A percentile compares a stretch with the other conserved stretches of the same genome.
These are phyloP conservation scores for Arabidopsis thaliana DNA, from an alignment of 345 rosid genomes.

Conservation along the genomic window TAIR10.1 NC_003076.8:17493001-17493500, in stretches of 20 bases:
- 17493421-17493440: slow-evolving; percentile 3
- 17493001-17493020: background rate
- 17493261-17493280: slow-evolving; percentile 61
- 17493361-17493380: slow-evolving; percentile 61
- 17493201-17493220: background rate
- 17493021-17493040: background rate
- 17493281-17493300: slow-evolving; percentile 72
- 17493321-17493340: slow-evolving; percentile 65
- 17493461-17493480: slow-evolving; percentile 15
- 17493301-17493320: slow-evolving; percentile 61
- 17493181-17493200: background rate
- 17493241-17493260: background rate
- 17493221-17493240: slow-evolving; percentile 15
- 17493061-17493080: slow-evolving; percentile 64
- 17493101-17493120: slow-evolving; percentile 61
- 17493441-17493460: background rate
- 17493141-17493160: slow-evolving; percentile 77
- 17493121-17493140: slow-evolving; percentile 72
- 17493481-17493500: slow-evolving; percentile 49
- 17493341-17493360: slow-evolving; percentile 68
- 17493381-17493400: background rate
- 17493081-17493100: slow-evolving; percentile 72
- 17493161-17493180: slow-evolving; percentile 69
- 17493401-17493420: background rate
- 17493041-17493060: slow-evolving; percentile 56